Percentiles rank a stretch among this genome's conserved stretches.
Evolutionary conservation across 345 rosid species (phyloP).

Genomic region (Corchorus olitorius): DNA sequence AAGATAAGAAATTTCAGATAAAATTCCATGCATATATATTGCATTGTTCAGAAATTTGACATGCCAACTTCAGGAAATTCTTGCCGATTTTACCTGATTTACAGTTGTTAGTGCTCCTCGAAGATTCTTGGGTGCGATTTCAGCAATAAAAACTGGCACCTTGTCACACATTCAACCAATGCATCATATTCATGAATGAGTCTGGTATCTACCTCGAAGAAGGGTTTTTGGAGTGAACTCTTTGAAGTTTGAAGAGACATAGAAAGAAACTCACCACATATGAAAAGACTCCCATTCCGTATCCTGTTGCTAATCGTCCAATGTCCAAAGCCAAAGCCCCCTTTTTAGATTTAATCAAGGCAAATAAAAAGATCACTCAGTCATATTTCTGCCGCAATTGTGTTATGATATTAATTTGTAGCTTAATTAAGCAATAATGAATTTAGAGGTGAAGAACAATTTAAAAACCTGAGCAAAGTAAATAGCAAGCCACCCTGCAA

Average conservation of each 20-base stretch:
- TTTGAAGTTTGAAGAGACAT: conserved; percentile 4
- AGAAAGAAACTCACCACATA: conserved; percentile 59
- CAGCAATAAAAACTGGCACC: conserved; percentile 92
- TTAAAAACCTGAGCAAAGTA: conserved; percentile 75
- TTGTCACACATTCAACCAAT: conserved; percentile 27
- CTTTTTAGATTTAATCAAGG: conserved; percentile 35
- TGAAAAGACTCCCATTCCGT: conserved; percentile 92
- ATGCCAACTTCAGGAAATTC: no score
- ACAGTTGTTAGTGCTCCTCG: conserved; percentile 80
- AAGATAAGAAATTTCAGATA: conserved; percentile 16
- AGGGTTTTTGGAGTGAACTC: not conserved
- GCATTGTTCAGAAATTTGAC: not conserved
- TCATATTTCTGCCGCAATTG: not conserved
- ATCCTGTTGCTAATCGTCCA: conserved; percentile 82
- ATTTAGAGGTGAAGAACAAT: not conserved
- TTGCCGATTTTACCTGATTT: conserved; percentile 86
- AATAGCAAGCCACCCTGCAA: conserved; percentile 84
- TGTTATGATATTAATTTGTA: conserved; percentile 2
- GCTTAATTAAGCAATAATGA: conserved; percentile 18
- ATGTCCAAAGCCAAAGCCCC: conserved; percentile 63
- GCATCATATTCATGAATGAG: conserved; percentile 3
- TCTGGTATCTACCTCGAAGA: not conserved
- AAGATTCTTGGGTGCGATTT: conserved; percentile 80
- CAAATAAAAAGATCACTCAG: conserved; percentile 11
- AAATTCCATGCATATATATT: no score